A percentile compares a stretch with the other conserved stretches of the same genome.
phyloP scores from a whole-genome alignment of 129 eudicot species.

The Flaveria trinervia region DNA sequence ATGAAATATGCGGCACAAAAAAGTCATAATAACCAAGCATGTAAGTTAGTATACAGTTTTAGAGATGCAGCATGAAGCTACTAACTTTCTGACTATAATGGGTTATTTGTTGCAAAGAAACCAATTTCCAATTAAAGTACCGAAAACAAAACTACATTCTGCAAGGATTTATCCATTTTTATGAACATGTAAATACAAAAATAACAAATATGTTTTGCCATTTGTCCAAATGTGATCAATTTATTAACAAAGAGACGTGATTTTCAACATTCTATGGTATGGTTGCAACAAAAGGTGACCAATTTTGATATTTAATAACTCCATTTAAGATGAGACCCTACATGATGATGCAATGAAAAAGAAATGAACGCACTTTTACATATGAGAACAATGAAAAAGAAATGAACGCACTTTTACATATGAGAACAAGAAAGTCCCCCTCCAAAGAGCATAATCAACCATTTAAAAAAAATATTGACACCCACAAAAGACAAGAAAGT shows the following conservation, averaged over 20 bases:
- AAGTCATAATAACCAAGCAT: too few species aligned
- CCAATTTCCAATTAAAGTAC: background rate
- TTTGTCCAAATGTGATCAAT: background rate
- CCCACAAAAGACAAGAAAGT: constrained; percentile 10
- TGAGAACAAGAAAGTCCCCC: constrained; percentile 26
- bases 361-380: constrained; percentile 27
- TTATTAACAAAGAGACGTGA: background rate
- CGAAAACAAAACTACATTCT: background rate
- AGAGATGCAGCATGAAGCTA: too few species aligned
- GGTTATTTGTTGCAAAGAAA: background rate
- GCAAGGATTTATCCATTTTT: constrained; percentile 5
- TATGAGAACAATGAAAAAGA: constrained; percentile 30
- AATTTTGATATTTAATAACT: constrained; percentile 23
- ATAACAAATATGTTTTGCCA: constrained; percentile 7
- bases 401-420: constrained; percentile 24
- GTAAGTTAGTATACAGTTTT: too few species aligned
- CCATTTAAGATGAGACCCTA: constrained; percentile 32
- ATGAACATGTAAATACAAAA: constrained; percentile 13
- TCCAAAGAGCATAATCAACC: constrained; percentile 26
- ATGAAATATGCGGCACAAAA: too few species aligned
- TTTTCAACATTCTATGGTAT: constrained; percentile 9
- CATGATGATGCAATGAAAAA: constrained; percentile 30
- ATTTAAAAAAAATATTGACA: constrained; percentile 7
- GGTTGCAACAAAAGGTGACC: constrained; percentile 9
- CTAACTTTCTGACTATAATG: too few species aligned